Evolutionary conservation across 2,329 filamentous ascomycete genomes (phyloP), one percentile per base, ranked within the genome.

Genomic region (Penicillium polonicum): DNA sequence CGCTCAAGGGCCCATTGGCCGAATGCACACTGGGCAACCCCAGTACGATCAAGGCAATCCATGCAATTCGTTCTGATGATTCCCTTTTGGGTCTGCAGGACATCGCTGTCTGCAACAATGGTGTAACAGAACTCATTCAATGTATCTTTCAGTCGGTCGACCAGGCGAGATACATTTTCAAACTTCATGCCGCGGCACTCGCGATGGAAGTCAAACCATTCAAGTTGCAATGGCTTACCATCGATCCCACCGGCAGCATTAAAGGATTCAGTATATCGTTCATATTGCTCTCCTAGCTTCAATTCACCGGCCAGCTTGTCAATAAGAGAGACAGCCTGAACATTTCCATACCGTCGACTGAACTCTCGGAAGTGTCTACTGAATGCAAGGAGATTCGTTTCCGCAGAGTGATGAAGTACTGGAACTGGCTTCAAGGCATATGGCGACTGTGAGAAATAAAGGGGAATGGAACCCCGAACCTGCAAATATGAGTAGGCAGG

Each of bases 201-300:
- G 19, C 86, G 83, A 72, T 97, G 94, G 68, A 99, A 99, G 70
- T 99, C 94, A 67, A 97, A 99, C 94, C 94, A 99, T 70, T 96
- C 91, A 68, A 96, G 95, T 0, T 80, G 82, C 13, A 94, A 76
- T 10, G 79, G 72, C 12, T 70, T 71, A 13, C 77, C 80, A 58
- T 85, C 80, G 21, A 81, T 72, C 5, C 81, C 79, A 7, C 80
- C 80, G 42, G 83, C 80, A 8, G 87, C 81, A 62, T 94, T 96
- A 52, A 93, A 78, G 25, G 79, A 75, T 48, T 85, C 78, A 1
- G 90, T 82, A 57, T 86, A 86, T 49, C 83, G 81, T 68, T 95
- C 84, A 70, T 91, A 99, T 36, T 87, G 82, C 52, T 88, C 83
- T 4, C 92, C 94, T 48, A 97, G 86, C 19, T 88, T 85, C 13